These are phyloP conservation scores for Tetrahymena thermophila DNA, from an alignment of 73 alveolate genomes.

Conservation along the genomic window DNA sequence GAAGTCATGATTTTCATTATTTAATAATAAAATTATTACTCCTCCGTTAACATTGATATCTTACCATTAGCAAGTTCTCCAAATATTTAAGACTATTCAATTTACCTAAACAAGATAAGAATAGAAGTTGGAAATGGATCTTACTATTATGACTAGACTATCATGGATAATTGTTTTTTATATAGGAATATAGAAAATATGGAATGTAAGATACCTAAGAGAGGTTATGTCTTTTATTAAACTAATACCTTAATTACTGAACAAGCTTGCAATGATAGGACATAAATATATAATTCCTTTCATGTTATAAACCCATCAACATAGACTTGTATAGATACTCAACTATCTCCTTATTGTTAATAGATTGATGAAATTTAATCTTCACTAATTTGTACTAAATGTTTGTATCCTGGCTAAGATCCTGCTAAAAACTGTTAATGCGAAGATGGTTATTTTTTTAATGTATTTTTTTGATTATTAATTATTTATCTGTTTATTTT, in stretches of 20 bases:
- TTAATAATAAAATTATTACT: not conserved
- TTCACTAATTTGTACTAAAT: not conserved
- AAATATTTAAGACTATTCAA: not conserved
- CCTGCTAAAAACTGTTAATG: not conserved
- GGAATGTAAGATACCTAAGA: not conserved
- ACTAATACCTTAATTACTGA: not conserved
- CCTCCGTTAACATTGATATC: not conserved
- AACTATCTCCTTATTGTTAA: not conserved
- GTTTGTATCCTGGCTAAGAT: not conserved
- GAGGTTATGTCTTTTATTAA: not conserved
- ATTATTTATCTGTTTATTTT: no score
- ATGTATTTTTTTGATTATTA: no score
- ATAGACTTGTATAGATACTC: not conserved
- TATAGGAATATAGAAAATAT: not conserved
- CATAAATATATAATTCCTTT: not conserved
- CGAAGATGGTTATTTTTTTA: not conserved
- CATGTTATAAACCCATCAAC: not conserved
- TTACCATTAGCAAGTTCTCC: not conserved
- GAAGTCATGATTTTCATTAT: not conserved
- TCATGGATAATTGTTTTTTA: not conserved
- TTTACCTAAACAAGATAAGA: not conserved
- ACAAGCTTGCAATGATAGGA: not conserved
- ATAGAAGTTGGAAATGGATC: not conserved
- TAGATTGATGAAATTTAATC: not conserved
- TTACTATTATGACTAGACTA: not conserved